Evolutionary conservation across 768 basidiomycete species (phyloP), one percentile per base, ranked within the genome.

Genomic region (Calocybe indica): DNA sequence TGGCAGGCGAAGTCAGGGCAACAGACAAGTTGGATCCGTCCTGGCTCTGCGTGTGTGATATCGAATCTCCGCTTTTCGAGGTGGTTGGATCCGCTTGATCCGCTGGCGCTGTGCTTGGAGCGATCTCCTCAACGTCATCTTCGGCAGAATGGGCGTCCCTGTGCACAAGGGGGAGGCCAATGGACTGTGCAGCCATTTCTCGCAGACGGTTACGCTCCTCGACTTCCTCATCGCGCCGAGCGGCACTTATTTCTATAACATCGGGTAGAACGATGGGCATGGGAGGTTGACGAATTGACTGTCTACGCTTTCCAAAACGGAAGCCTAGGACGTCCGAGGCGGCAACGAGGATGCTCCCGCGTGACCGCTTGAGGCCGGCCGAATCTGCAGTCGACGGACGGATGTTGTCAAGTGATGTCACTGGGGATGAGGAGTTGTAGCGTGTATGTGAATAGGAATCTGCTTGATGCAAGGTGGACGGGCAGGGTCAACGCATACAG

Each of bases 171-270:
- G 78, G 75, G 47, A 89, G 69, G 5, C 88, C 88, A 40, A 91
- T 81, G 9, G 83, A 78, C 56, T 87, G 82, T 0, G 88, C 88
- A 12, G 88, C 88, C 35, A 77, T 80, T 46, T 85, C 83, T 31
- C 86, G 71, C 31, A 91, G 66, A n/a, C 85, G 78, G 52, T 85
- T 78, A 7, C 88, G 78, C 55, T 90, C 88, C 57, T 83, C 82
- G 41, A 77, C 72, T 56, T 90, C 88, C 39, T 71, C 75, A 52
- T 85, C 80, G 40, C 71, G 67, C 40, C 65, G 65, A 37, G 63
- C 69, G 7, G 78, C 79, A 40, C 66, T 73, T 43, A 90, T 88
- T 60, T 90, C 86, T 48, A 90, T 84, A 43, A 89, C 83, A 35
- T 78, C 85, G 12, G 85, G 78, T 43, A 85, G 66, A 37, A 83